Base-by-base conservation (phyloP, 164 flowering plant species). In the Macadamia tetraphylla region DNA sequence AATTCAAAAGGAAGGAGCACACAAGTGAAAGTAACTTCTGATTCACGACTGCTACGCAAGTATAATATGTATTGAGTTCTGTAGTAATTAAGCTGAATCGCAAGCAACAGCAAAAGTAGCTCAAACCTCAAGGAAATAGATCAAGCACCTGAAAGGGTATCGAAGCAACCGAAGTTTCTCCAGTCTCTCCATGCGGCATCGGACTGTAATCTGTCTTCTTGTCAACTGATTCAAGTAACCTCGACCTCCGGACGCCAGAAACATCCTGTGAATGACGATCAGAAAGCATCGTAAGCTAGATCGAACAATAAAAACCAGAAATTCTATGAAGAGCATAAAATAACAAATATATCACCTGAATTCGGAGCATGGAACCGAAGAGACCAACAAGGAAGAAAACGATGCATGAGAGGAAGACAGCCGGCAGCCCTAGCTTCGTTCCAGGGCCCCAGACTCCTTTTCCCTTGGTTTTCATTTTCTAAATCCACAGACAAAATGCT, bases 331-430 rank as follows among this genome's bases (percentile, higher is more conserved):
- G 11, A 29, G 30, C 11, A 11, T 49, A 8, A 3, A 46, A 46
- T 9, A 46, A 8, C 51, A 3, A 46, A 4, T 35, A 14, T 15
- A 32, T 48, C 51, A 89, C 96, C 81, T 84, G 87, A 76, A 81
- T 75, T 66, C 85, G 71, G 64, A 88, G 81, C 61, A 71, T 35
- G 59, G 87, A 82, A 68, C 76, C 85, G 65, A 78, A 84, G 69
- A 91, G 76, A 10, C 97, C 98, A 60, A 81, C 83, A 58, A 90
- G 74, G 80, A 94, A 87, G 83, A 82, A 87, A 75, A 79, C 70
- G 18, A 65, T 62, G 65, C 90, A 88, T 17, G 73, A 48, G 53
- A 80, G 64, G 64, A 87, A 74, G 29, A 86, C 76, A 18, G 67
- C 35, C 2, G 91, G 87, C 11, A 86, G 74, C 48, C 84, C 78